A percentile compares a stretch with the other conserved stretches of the same genome.
These are phyloP conservation scores for Aspergillus versicolor DNA, from an alignment of 2,329 filamentous ascomycete genomes.

Conservation along the genomic window DNA sequence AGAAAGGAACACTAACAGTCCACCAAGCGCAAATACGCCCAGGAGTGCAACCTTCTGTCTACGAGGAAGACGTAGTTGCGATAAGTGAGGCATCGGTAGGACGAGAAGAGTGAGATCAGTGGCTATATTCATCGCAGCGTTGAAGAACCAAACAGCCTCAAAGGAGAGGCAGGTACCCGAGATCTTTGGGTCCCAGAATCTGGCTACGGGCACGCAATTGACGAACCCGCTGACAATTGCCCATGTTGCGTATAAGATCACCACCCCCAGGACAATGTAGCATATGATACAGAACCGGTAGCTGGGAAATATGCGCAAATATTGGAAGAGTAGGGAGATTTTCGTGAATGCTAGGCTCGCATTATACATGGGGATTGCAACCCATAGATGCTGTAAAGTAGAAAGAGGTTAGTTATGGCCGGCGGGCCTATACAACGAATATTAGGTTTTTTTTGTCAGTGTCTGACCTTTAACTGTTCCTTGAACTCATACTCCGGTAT, in stretches of 20 bases:
- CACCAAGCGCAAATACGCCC: conserved; percentile 44
- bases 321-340: conserved; percentile 48
- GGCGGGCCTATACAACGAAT: too few relatives aligned
- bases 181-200: conserved; percentile 41
- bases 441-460: background rate
- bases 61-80: conserved; percentile 40
- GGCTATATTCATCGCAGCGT: conserved; percentile 42
- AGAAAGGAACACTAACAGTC: conserved; percentile 28
- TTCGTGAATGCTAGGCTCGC: conserved; percentile 39
- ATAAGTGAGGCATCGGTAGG: conserved; percentile 44
- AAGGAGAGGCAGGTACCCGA: conserved; percentile 40
- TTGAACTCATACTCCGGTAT: conserved; percentile 20
- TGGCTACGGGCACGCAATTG: conserved; percentile 42
- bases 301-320: conserved; percentile 45
- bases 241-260: conserved; percentile 31
- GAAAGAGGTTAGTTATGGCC: too few relatives aligned
- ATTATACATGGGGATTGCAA: conserved; percentile 34
- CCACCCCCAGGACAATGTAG: conserved; percentile 33
- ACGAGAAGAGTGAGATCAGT: conserved; percentile 44
- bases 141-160: conserved; percentile 43
- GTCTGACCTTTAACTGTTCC: background rate
- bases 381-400: conserved; percentile 27
- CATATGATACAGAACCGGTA: conserved; percentile 32
- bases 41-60: conserved; percentile 43
- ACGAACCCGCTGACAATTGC: conserved; percentile 41